Evolutionary conservation across 768 basidiomycete genomes (phyloP).

Genomic region (Hygrocybe punicea): DNA sequence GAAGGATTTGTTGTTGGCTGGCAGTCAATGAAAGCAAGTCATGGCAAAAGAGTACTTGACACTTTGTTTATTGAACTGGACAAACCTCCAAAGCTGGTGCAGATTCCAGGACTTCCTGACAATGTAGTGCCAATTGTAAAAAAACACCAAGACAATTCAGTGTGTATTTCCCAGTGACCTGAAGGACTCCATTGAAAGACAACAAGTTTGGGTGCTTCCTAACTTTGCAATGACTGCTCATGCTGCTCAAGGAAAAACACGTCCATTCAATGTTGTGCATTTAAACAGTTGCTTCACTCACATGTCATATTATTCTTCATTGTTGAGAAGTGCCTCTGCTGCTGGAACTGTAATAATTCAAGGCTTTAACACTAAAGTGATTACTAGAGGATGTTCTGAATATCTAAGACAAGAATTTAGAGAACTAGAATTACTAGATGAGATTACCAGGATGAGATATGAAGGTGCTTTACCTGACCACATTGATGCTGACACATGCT

Average conservation of each 20-base stretch:
- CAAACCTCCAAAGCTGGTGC: constrained; percentile 8
- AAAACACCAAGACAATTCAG: background rate
- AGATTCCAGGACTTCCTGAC: constrained; percentile 8
- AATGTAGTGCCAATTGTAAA: constrained; percentile 17
- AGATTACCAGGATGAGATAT: constrained; percentile 29
- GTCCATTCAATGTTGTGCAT: constrained; percentile 28
- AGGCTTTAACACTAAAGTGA: constrained; percentile 18
- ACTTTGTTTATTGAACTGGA: constrained; percentile 11
- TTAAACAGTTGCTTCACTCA: constrained; percentile 13
- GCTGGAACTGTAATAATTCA: constrained; percentile 31
- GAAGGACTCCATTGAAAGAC: constrained; percentile 6
- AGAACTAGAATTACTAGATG: constrained; percentile 34
- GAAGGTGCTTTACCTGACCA: constrained; percentile 14
- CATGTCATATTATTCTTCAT: too few relatives aligned
- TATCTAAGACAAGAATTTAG: constrained; percentile 10
- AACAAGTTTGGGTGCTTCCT: constrained; percentile 22
- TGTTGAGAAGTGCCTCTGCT: too few relatives aligned
- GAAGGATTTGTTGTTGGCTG: constrained; percentile 30
- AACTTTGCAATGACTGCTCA: constrained; percentile 31
- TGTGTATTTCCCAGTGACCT: constrained; percentile 17
- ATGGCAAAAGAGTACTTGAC: constrained; percentile 25
- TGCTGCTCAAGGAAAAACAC: constrained; percentile 26
- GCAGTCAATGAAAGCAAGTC: constrained; percentile 5
- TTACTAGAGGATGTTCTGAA: constrained; percentile 26
- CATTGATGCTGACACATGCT: constrained; percentile 9